Evolutionary conservation across 371 early-diverging fungal species (phyloP).

Genomic region (Blastocladiella emersonii): DNA sequence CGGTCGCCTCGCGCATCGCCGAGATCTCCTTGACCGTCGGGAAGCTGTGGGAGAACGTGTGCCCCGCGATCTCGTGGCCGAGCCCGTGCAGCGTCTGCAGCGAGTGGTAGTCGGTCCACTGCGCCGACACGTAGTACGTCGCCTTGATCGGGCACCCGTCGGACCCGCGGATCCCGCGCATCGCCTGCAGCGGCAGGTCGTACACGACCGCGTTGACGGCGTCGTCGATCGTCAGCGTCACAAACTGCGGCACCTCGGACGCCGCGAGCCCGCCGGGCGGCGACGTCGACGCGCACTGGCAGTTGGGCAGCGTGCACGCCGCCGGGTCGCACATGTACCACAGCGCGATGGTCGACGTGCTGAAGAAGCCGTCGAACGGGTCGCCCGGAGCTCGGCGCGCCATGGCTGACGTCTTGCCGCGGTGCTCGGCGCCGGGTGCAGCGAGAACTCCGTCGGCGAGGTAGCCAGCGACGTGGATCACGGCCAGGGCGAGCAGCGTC

Average conservation of each 20-base stretch:
- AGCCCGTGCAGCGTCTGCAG: constrained; percentile 14
- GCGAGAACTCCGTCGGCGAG: too few relatives aligned
- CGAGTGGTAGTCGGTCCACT: constrained; percentile 12
- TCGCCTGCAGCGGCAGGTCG: not conserved
- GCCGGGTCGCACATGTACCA: not conserved
- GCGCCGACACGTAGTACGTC: constrained; percentile 15
- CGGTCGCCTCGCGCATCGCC: not conserved
- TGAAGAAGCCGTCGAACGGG: too few relatives aligned
- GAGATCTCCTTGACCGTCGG: constrained; percentile 10
- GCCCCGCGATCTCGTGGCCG: constrained; percentile 21
- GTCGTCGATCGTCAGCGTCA: not conserved
- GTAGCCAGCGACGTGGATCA: too few relatives aligned
- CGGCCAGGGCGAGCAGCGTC: too few relatives aligned
- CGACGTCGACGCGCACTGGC: not conserved
- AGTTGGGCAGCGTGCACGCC: not conserved
- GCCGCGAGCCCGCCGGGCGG: not conserved
- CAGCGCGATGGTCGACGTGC: not conserved
- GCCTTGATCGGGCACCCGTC: too few relatives aligned
- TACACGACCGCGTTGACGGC: not conserved
- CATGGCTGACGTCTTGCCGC: too few relatives aligned
- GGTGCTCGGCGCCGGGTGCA: too few relatives aligned
- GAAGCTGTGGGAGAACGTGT: constrained; percentile 7
- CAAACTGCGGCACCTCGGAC: not conserved
- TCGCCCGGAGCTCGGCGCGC: too few relatives aligned
- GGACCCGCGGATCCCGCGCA: too few relatives aligned